Evolutionary conservation across 805 yeast genomes (phyloP), one percentile per base, ranked within the genome.

Genomic region (Nadsonia fulvescens): DNA sequence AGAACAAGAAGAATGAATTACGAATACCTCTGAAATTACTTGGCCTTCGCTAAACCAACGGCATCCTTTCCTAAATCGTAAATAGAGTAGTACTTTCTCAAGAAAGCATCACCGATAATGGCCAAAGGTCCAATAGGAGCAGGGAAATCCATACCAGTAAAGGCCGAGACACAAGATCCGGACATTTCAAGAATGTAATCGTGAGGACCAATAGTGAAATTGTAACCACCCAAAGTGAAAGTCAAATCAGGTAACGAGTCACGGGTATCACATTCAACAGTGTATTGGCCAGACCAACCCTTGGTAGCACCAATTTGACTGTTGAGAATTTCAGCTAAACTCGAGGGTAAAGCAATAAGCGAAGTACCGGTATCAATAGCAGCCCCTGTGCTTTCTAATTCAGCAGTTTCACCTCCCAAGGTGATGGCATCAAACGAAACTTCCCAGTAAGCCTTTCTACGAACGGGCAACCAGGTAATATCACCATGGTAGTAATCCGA

Each of bases 401-500:
- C 67, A 26, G 96, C 94, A 46, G 66, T 77, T 57, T 89, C 93
- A 39, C 76, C 77, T 44, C 98, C 98, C 36, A 89, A 64, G 22
- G 83, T 78, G 49, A 89, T 62, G 41, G 93, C 83, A 42, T 81
- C 81, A 40, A 89, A 75, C 41, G 74, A 68, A 33, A 89, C 98
- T 63, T 89, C 98, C 98, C 98, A 89, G 68, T 89, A 89, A 17
- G 96, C 98, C 71, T 83, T 82, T 66, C 98, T 79, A 63, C 98
- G 81, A 35, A 89, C 91, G 32, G 98, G 98, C 55, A 89, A 66
- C 82, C 92, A 82, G 28, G 86, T 77, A 44, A 89, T 65, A 40
- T 86, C 69, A 38, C 98, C 98, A 25, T 59, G 54, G 53, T 58
- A 81, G 49, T 70, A 66, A 35, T 71, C 49, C 40, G 70, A 63